Conservation (phyloP, 2,329 filamentous ascomycete species). For the Cytospora leucostoma region DNA sequence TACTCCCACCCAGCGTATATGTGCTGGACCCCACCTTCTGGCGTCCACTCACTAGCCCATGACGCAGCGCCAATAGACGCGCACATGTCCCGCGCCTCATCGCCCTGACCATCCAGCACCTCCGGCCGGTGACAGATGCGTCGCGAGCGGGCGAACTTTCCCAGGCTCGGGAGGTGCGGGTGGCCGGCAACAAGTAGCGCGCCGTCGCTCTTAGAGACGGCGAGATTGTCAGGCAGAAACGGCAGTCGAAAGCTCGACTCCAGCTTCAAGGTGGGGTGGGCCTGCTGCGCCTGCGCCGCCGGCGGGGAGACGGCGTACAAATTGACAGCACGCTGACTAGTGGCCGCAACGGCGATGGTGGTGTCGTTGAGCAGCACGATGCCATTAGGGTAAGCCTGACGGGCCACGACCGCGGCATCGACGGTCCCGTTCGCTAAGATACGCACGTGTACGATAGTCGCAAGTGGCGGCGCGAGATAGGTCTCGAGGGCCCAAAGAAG, state of each 20-base stretch:
- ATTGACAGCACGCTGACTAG: conserved; percentile 34
- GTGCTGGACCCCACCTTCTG: conserved; percentile 1
- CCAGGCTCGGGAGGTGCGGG: conserved; percentile 38
- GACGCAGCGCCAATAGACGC: not conserved
- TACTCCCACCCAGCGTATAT: conserved; percentile 14
- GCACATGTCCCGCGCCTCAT: conserved; percentile 3
- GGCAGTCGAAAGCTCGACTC: conserved; percentile 32
- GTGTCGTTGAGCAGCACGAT: conserved; percentile 43
- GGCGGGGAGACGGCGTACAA: conserved; percentile 34
- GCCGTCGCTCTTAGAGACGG: conserved; percentile 32
- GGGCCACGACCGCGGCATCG: conserved; percentile 34
- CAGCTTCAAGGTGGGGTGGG: not conserved
- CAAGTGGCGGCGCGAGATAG: conserved; percentile 37
- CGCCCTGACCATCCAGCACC: conserved; percentile 25
- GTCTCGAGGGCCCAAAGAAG: conserved; percentile 39
- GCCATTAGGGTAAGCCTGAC: conserved; percentile 45
- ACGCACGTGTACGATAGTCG: conserved; percentile 41
- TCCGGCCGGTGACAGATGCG: conserved; percentile 39
- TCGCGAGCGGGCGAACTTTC: conserved; percentile 37
- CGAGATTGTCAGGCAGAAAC: conserved; percentile 46
- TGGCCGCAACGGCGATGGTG: conserved; percentile 42
- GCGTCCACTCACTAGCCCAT: conserved; percentile 14
- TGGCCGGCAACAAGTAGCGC: conserved; percentile 45
- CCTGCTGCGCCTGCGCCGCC: not conserved
- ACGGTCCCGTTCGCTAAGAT: conserved; percentile 5